These are phyloP conservation scores for Orbilia ellipsospora DNA, from an alignment of 2,329 filamentous ascomycete species.

Conservation along the genomic window DNA sequence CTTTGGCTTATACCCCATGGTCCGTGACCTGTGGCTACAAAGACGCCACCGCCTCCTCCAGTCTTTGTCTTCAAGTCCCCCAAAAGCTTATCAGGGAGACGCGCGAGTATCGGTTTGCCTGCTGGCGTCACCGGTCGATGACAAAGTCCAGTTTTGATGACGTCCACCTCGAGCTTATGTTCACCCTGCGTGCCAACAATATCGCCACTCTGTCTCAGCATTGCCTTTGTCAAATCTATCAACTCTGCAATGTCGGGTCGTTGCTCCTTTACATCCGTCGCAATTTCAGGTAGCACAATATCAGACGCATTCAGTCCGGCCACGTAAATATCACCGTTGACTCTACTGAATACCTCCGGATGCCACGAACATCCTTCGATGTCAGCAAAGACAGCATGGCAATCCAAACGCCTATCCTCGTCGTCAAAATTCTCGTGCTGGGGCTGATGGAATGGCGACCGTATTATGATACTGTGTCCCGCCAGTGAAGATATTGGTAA, in stretches of 20 bases:
- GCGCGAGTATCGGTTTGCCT: conserved; percentile 73
- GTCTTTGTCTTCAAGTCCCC: conserved; percentile 65
- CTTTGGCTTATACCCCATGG: conserved; percentile 77
- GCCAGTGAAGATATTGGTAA: conserved; percentile 73
- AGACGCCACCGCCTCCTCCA: conserved; percentile 72
- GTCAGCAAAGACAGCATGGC: conserved; percentile 75
- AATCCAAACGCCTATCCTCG: background rate
- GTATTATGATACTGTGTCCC: conserved; percentile 77
- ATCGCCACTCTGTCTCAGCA: conserved; percentile 25
- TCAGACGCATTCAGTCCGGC: conserved; percentile 75
- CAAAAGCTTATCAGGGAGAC: conserved; percentile 69
- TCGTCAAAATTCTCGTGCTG: background rate
- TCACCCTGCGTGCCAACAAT: conserved; percentile 5
- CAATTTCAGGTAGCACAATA: conserved; percentile 70
- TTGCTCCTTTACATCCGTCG: conserved; percentile 62
- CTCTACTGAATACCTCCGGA: conserved; percentile 76
- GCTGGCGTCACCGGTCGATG: conserved; percentile 76
- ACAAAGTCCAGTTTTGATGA: conserved; percentile 75
- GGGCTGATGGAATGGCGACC: conserved; percentile 64
- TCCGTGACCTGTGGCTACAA: conserved; percentile 77
- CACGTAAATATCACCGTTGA: conserved; percentile 76
- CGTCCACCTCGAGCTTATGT: conserved; percentile 67
- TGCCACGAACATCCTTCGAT: conserved; percentile 69
- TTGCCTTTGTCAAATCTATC: conserved; percentile 29
- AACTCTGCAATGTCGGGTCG: conserved; percentile 59